These are phyloP conservation scores for Juncus effusus DNA, from an alignment of 176 grass and related monocot species.

Conservation along the genomic window DNA sequence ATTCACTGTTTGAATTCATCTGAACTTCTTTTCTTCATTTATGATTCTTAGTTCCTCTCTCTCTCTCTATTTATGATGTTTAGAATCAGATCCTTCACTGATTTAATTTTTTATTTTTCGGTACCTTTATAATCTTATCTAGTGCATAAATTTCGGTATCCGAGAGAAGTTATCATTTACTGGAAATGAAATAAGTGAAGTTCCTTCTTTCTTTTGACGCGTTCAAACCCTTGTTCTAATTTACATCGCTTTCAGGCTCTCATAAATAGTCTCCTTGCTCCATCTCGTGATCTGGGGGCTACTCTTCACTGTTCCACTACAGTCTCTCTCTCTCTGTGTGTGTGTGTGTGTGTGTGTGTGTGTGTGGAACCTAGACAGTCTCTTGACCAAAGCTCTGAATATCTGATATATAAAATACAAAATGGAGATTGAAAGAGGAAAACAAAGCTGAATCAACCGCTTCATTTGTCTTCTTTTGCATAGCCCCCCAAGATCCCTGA, in stretches of 20 bases:
- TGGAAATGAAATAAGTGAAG: neutral
- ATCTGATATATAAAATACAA: conserved; percentile 18
- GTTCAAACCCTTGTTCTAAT: neutral
- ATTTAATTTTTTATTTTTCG: no score
- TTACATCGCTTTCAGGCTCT: conserved; percentile 22
- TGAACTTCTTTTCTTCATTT: neutral
- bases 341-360: no score
- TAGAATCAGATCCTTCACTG: no score
- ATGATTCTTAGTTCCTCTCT: neutral
- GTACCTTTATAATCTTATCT: neutral
- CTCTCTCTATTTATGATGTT: neutral
- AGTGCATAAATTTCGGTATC: conserved; percentile 17
- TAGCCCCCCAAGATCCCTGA: conserved; percentile 15
- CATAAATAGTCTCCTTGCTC: conserved; percentile 26
- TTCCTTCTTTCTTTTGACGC: neutral
- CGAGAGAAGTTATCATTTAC: neutral
- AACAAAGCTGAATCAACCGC: conserved; percentile 35
- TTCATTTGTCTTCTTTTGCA: conserved; percentile 38
- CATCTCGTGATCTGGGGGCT: conserved; percentile 28
- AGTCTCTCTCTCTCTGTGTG: neutral
- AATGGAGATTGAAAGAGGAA: conserved; percentile 16
- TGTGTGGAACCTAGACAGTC: conserved; percentile 29
- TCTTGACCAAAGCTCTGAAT: conserved; percentile 23
- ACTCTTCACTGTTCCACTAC: conserved; percentile 26
- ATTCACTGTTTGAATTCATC: neutral